Percentiles rank a stretch among this genome's conserved stretches.
Conservation (phyloP, 2,329 filamentous ascomycete species). For the Dryadomyces quercivorus region DNA sequence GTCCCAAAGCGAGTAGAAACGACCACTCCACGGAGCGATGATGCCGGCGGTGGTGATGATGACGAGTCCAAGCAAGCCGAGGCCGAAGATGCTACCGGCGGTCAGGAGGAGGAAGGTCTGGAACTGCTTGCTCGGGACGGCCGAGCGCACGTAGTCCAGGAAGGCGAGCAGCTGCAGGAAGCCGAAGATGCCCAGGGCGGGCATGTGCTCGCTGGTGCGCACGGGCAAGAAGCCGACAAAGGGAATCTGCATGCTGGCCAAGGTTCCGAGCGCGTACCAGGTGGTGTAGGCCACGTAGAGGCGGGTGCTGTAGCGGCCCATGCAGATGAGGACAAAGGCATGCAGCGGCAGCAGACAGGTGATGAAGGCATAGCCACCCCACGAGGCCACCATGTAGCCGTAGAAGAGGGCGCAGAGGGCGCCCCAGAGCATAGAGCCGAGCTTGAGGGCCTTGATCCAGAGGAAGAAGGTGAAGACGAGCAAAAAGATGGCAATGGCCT, state of each 20-base stretch:
- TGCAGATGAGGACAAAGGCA: slow-evolving; percentile 84
- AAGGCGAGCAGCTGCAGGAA: slow-evolving; percentile 88
- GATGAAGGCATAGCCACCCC: slow-evolving; percentile 99
- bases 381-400: slow-evolving; percentile 99
- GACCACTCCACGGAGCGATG: slow-evolving; percentile 94
- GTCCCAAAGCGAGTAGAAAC: slow-evolving; percentile 99
- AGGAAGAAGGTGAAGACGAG: slow-evolving; percentile 97
- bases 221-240: slow-evolving; percentile 97
- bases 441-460: slow-evolving; percentile 97
- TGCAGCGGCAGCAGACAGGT: slow-evolving; percentile 93
- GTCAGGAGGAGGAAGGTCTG: slow-evolving; percentile 74
- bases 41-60: slow-evolving; percentile 74
- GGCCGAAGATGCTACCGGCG: slow-evolving; percentile 59
- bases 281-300: slow-evolving; percentile 96
- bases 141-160: slow-evolving; percentile 79
- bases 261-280: slow-evolving; percentile 91
- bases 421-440: slow-evolving; percentile 93
- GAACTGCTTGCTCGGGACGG: slow-evolving; percentile 86
- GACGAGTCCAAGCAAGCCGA: slow-evolving; percentile 70
- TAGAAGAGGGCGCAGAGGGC: slow-evolving; percentile 92
- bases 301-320: slow-evolving; percentile 90
- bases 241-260: slow-evolving; percentile 98
- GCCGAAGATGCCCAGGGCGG: slow-evolving; percentile 87
- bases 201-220: slow-evolving; percentile 97
- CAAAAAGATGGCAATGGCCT: slow-evolving; percentile 97